Conservation (phyloP, 2,329 filamentous ascomycete genomes). For the Xylariaceae sp. region DNA sequence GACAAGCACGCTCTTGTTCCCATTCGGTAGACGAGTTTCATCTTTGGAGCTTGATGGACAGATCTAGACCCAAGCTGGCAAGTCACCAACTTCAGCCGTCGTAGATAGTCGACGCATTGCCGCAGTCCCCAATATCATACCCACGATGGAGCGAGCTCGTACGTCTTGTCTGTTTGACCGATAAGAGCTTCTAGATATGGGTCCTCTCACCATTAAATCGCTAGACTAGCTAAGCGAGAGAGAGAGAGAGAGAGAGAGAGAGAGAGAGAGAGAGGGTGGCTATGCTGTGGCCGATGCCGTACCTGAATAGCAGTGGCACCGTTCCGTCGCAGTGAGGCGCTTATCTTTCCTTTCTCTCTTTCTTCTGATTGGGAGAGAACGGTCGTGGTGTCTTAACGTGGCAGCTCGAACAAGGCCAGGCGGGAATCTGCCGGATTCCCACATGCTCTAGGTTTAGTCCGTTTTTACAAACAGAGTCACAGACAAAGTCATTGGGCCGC, state of each 20-base stretch:
- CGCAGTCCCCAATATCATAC: too few species aligned
- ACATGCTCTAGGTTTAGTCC: constrained; percentile 1
- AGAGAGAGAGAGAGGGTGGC: too few species aligned
- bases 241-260: too few species aligned
- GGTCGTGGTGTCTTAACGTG: background rate
- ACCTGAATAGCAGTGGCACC: constrained; percentile 7
- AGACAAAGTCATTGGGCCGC: constrained; percentile 5
- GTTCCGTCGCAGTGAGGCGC: too few species aligned
- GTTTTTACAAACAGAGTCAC: constrained; percentile 7
- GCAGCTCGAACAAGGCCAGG: constrained; percentile 3
- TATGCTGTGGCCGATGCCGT: constrained; percentile 7
- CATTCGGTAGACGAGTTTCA: too few species aligned
- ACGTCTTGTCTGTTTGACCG: background rate
- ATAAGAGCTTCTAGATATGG: background rate
- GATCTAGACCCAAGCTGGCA: too few species aligned
- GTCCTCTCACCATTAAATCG: background rate
- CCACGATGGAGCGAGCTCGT: background rate
- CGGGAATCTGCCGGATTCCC: constrained; percentile 4
- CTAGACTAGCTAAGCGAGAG: background rate
- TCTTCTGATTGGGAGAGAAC: background rate
- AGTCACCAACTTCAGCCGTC: too few species aligned
- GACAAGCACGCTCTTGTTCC: too few species aligned
- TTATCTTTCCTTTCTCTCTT: too few species aligned
- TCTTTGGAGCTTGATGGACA: too few species aligned
- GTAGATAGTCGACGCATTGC: too few species aligned